Evolutionary conservation across 163 green algal species (phyloP), one percentile per base, ranked within the genome.

Genomic region (Chlamydomonas reinhardtii): DNA sequence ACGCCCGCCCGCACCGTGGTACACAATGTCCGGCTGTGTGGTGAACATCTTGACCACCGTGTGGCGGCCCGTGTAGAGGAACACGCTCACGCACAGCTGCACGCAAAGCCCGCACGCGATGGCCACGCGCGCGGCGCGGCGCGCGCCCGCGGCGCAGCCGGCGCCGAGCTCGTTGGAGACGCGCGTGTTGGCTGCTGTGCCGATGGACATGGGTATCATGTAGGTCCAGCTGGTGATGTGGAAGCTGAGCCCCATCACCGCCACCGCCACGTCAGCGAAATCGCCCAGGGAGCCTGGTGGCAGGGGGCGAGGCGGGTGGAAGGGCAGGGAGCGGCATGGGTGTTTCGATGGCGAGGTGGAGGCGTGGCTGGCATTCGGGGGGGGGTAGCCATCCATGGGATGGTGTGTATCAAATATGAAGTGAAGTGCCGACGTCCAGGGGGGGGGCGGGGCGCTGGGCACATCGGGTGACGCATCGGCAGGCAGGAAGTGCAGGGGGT

Each of bases 111-210:
- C 48, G 6, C 37, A 32, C 43, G 61, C 69, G 17, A 89, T 8
- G 9, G 85, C 85, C 48, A 76, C 27, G 0, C 69, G 69, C 15
- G 68, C 69, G 0, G 74, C 65, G 27, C 72, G 75, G 31, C 56
- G 71, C n/a, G 84, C 89, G n/a, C 37, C 81, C 6, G 90, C 37
- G 22, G 88, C 95, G 65, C 78, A 61, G 35, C 94, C 95, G 0
- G 86, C 90, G 12, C 86, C 90, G 39, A 98, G 88, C 43, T 92
- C 91, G 68, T 96, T 95, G 73, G 86, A 70, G 19, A 94, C 85
- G 6, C 89, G 89, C 19, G 91, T 92, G 83, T 92, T 94, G 65
- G 74, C 79, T 16, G 77, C 78, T n/a, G 82, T 86, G 74, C 86
- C 86, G 19, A 88, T 39, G 1, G 85, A 82, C 64, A 90, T 87